Base-by-base conservation (phyloP, 257 asterid species). In the Fraxinus quadrangulata region DNA sequence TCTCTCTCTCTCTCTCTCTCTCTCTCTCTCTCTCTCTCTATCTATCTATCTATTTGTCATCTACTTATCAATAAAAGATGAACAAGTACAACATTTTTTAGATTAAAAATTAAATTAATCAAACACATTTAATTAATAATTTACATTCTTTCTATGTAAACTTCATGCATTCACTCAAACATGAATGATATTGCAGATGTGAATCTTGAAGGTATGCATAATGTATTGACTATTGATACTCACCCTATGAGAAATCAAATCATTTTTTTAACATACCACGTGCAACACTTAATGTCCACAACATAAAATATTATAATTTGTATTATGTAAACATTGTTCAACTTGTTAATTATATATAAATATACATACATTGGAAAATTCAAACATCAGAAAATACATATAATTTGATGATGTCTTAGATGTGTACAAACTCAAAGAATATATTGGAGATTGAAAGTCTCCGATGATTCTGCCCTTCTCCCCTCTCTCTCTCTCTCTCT, bases 381-480 rank as follows among this genome's bases (percentile, higher is more conserved):
- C 11, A 23, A 74, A 74, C 36, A 19, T 54, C 0, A 51, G 34
- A 71, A 76, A 51, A 76, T 31, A 47, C 6, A 56, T 16, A 16
- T 28, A 31, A 42, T 31, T 81, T 51, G 76, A 59, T 75, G 67
- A 39, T 63, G 40, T 73, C 73, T 81, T 80, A 75, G 81, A 80
- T 77, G 81, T 82, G 87, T 74, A 85, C 80, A 86, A 81, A 85
- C 78, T 79, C 74, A 75, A 73, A 81, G 92, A 86, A 89, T 88
- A 88, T 83, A 83, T 89, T 82, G 88, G 92, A 86, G 87, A 89
- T 75, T 85, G 90, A 85, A 91, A 91, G 85, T 88, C 94, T 87
- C 92, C 89, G 77, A 79, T 82, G 87, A 87, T 86, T 88, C 88
- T 84, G 89, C 81, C 69, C 78, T 45, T 75, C 83, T 86, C 78